Base-by-base conservation (phyloP, 2,329 filamentous ascomycete genomes). In the Sporothrix schenckii region DNA sequence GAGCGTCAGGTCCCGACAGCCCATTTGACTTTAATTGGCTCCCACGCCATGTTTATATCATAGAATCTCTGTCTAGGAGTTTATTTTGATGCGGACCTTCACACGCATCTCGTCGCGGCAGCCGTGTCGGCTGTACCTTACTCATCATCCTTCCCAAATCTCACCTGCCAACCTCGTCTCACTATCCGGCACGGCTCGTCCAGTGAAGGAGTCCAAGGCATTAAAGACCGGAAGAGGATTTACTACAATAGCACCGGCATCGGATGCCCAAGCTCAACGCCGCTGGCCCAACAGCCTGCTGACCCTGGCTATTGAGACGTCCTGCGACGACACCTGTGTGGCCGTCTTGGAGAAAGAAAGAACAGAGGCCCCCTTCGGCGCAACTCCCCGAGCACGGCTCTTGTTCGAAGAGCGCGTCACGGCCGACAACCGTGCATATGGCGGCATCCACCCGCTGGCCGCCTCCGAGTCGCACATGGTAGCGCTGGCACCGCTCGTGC, bases 241-340 rank as follows among this genome's bases (percentile, higher is more conserved):
- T 7, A 4, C 49, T n/a, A 50, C 49, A 21, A 50, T 6, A n/a
- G 49, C 16, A n/a, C 3, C 19, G 3, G 19, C 44, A 49, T 16
- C 44, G 14, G 16, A 6, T 49, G 44, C 44, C 44, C 44, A 44
- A 13, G 41, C 60, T 21, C 41, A 34, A 49, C 44, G 27, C 11
- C 60, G 63, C 4, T 73, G 72, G 72, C 68, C 70, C 14, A 50
- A 68, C 63, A 73, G 71, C 44, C 67, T 75, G 2, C 71, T 76
- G 30, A 88, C 86, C 5, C 85, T 94, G 65, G 91, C 91, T 68
- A 93, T 95, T 77, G 92, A 95, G 79, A 91, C 91, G 11, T 93
- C 91, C 2, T 95, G 94, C 84, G 94, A 98, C 81, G 94, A 98
- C 82, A 97, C 94, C 0, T 94, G 91, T 71, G 93, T 97, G 24